A percentile compares a stretch with the other conserved stretches of the same genome.
Evolutionary conservation across 75 land plant genomes (phyloP).

Genomic region (Ceratopteris richardii): DNA sequence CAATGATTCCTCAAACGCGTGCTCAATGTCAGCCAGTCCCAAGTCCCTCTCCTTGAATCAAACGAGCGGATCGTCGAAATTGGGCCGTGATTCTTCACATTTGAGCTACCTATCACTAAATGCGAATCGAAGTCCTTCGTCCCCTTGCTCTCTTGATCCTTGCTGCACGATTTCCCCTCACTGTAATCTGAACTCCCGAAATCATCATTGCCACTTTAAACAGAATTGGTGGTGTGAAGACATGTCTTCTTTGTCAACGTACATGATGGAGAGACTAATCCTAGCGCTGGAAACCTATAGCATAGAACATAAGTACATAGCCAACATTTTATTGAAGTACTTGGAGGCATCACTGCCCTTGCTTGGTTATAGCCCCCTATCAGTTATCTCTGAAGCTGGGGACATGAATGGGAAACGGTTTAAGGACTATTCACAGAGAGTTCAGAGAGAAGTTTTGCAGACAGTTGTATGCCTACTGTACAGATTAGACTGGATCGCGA

Average conservation of each 20-base stretch:
- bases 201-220: no score
- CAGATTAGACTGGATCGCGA: slow-evolving; percentile 38
- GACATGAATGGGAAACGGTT: slow-evolving; percentile 13
- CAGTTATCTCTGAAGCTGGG: slow-evolving; percentile 15
- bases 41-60: no score
- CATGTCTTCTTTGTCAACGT: slow-evolving; percentile 33
- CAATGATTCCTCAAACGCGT: no score
- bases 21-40: no score
- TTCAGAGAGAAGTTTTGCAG: slow-evolving; percentile 41
- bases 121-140: no score
- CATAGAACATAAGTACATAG: slow-evolving; percentile 34
- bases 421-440: slow-evolving; percentile 10
- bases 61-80: no score
- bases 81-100: neutral
- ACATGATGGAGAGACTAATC: slow-evolving; percentile 44
- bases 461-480: slow-evolving; percentile 45
- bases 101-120: no score
- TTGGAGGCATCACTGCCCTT: slow-evolving; percentile 42
- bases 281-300: slow-evolving; percentile 38
- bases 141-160: no score
- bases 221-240: slow-evolving; percentile 80
- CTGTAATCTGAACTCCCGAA: no score
- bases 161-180: no score
- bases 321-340: slow-evolving; percentile 66
- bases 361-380: slow-evolving; percentile 17